Evolutionary conservation across 768 basidiomycete species (phyloP).

Genomic region (Pulveroboletus frians): DNA sequence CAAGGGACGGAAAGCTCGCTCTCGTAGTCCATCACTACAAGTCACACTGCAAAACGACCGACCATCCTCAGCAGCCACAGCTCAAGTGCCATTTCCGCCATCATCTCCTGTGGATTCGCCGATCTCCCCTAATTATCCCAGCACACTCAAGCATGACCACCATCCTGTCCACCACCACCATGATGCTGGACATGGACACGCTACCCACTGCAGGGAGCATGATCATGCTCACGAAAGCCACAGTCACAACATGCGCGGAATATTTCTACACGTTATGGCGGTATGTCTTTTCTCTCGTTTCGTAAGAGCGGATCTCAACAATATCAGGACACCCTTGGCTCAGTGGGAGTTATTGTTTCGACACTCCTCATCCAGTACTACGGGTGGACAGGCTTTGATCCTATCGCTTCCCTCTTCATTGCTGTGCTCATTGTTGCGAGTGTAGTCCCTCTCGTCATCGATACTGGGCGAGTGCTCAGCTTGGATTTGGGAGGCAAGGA

Average conservation of each 20-base stretch:
- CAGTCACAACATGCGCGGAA: slow-evolving; percentile 98
- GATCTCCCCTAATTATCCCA: slow-evolving; percentile 59
- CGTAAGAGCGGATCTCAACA: slow-evolving; percentile 4
- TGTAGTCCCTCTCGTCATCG: slow-evolving; percentile 91
- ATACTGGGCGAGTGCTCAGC: slow-evolving; percentile 83
- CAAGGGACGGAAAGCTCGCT: slow-evolving; percentile 32
- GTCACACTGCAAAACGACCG: slow-evolving; percentile 26
- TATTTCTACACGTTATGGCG: slow-evolving; percentile 96
- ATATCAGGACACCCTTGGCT: slow-evolving; percentile 84
- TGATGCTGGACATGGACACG: slow-evolving; percentile 33
- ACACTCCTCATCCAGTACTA: slow-evolving; percentile 93
- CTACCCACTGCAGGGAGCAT: slow-evolving; percentile 51
- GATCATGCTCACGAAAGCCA: slow-evolving; percentile 69
- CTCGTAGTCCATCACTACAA: slow-evolving; percentile 38
- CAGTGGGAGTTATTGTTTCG: slow-evolving; percentile 96
- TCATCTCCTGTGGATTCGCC: slow-evolving; percentile 41
- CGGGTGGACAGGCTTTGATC: slow-evolving; percentile 99
- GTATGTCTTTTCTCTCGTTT: slow-evolving; percentile 38
- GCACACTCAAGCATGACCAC: slow-evolving; percentile 44
- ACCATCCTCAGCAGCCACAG: slow-evolving; percentile 15
- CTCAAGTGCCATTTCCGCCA: slow-evolving; percentile 24
- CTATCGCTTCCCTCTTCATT: slow-evolving; percentile 95
- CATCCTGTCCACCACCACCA: slow-evolving; percentile 32
- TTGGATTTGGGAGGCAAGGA: slow-evolving; percentile 75
- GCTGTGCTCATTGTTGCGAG: slow-evolving; percentile 92